Base-by-base conservation (phyloP, 345 rosid genomes). In the Zanthoxylum bungeanum region DNA sequence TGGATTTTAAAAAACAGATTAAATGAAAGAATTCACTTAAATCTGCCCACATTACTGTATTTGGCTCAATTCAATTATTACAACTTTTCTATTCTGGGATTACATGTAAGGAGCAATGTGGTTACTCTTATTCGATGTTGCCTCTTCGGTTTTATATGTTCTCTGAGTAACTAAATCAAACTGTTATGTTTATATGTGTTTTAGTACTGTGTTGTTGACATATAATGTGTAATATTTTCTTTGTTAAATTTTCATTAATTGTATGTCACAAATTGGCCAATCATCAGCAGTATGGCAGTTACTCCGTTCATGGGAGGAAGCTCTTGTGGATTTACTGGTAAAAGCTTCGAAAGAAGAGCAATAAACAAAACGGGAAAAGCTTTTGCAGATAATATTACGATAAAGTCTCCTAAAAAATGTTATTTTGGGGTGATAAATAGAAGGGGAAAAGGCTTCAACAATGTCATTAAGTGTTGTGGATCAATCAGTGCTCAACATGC, bases 381-480 rank as follows among this genome's bases (percentile, higher is more conserved):
- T 47, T 25, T 70, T 33, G 27, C 58, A 5, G 9, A 9, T 16
- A 58, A 62, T 60, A 60, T 49, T 49, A 44, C 47, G 5, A 30
- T 36, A 40, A 60, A 66, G 66, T 47, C 31, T 66, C 51, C 5
- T 42, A 31, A 34, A 47, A 8, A 16, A 28, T 8, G 16, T 55
- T 57, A 19, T 33, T 57, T 68, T 52, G 72, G 34, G 4, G 24
- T 52, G 44, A 49, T 27, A 34, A 71, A 55, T n/a, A 24, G 28
- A 10, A 30, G 44, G 25, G 56, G 60, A 30, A 30, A 9, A 56
- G 71, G 70, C 21, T 53, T 40, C 36, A 66, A 66, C 40, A 46
- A 39, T 66, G 75, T 44, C 68, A 56, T 71, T 30, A 79, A 63
- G 49, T 73, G 83, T 70, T 65, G 75, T 47, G 78, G 62, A 19